Evolutionary conservation across 306 rosid species (phyloP).

Genomic region (Sicyos edulis): DNA sequence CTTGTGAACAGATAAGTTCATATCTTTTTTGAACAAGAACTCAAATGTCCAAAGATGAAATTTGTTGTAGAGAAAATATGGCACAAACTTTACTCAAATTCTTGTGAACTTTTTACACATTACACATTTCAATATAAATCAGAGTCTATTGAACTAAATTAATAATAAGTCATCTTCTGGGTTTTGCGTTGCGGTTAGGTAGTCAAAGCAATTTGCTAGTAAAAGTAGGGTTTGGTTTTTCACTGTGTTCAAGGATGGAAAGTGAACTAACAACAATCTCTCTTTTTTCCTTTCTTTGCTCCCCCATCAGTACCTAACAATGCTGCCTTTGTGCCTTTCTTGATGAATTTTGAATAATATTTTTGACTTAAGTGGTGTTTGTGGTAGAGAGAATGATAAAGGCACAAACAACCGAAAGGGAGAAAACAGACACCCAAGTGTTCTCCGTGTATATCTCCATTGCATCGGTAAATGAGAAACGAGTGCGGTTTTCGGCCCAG

Average conservation of each 20-base stretch:
- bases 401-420: slow-evolving; percentile 89
- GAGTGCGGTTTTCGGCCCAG: slow-evolving; percentile 89
- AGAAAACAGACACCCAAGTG: slow-evolving; percentile 88
- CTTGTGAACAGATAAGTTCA: no score
- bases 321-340: background rate
- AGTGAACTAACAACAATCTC: no score
- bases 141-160: background rate
- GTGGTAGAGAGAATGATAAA: slow-evolving; percentile 89
- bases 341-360: no score
- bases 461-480: slow-evolving; percentile 80
- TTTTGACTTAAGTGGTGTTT: slow-evolving; percentile 30
- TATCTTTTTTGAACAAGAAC: no score
- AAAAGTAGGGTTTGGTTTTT: slow-evolving; percentile 1
- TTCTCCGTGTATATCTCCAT: slow-evolving; percentile 94
- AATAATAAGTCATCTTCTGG: background rate
- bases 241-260: background rate
- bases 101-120: background rate
- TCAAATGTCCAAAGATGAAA: no score
- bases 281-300: background rate
- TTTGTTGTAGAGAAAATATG: no score
- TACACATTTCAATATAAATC: background rate
- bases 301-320: slow-evolving; percentile 2
- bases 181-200: slow-evolving; percentile 7
- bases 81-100: background rate
- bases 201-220: background rate